Percentiles rank a stretch among this genome's conserved stretches.
Conservation (phyloP, 2,329 filamentous ascomycete species). For the Epicoccum sorghinum region DNA sequence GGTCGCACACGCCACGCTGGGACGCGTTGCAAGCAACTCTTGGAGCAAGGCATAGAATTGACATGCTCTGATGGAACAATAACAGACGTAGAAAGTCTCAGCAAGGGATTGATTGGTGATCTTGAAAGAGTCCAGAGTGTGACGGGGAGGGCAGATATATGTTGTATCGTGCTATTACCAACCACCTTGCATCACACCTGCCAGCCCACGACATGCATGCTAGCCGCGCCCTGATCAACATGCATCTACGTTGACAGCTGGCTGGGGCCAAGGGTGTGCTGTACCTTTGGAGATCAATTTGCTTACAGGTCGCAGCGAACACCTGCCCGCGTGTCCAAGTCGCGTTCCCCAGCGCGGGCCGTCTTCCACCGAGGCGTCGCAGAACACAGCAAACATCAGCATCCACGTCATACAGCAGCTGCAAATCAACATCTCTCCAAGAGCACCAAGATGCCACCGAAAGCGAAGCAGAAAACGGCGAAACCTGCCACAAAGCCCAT, state of each 20-base stretch:
- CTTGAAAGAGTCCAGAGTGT: too few species aligned
- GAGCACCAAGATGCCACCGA: conserved; percentile 24
- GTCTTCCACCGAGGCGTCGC: conserved; percentile 2
- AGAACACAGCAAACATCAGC: conserved; percentile 6
- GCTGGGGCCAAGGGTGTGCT: neutral
- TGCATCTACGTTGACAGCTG: neutral
- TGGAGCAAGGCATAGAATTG: neutral
- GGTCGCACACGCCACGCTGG: neutral
- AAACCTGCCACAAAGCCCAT: conserved; percentile 19
- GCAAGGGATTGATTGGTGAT: neutral
- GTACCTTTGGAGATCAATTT: too few species aligned
- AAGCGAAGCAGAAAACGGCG: conserved; percentile 25
- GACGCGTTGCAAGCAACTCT: neutral
- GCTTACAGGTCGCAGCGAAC: neutral
- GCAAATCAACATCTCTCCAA: neutral
- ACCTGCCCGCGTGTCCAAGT: conserved; percentile 4
- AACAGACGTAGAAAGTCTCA: neutral
- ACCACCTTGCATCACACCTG: neutral
- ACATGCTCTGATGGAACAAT: neutral
- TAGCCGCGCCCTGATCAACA: neutral
- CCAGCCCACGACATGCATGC: conserved; percentile 1
- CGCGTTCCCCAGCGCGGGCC: conserved; percentile 11
- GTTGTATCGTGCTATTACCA: neutral
- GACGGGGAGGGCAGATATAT: conserved; percentile 1
- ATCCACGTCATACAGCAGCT: conserved; percentile 12